Evolutionary conservation across 352 stramenopile species (phyloP).

Genomic region (Elongisporangium undulatum): DNA sequence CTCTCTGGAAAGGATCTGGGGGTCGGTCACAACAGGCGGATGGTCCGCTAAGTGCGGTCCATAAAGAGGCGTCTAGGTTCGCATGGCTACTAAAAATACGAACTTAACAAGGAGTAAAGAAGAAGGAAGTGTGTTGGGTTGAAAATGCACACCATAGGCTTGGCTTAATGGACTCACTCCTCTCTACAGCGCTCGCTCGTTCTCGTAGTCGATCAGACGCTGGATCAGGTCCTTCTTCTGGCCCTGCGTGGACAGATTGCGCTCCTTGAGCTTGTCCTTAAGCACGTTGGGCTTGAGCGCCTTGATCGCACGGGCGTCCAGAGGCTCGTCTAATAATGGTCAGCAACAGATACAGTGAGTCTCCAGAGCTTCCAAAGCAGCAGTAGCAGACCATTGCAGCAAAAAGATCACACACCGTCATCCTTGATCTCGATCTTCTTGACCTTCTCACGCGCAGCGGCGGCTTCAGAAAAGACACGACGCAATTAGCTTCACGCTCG

Average conservation of each 20-base stretch:
- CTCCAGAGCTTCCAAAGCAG: neutral
- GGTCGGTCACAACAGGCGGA: too few species aligned
- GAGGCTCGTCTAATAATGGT: conserved; percentile 44
- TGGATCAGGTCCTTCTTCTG: conserved; percentile 89
- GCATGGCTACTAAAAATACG: neutral
- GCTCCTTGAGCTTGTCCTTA: conserved; percentile 89
- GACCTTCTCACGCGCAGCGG: conserved; percentile 51
- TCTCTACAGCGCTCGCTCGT: conserved; percentile 78
- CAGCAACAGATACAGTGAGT: neutral
- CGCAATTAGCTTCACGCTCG: conserved; percentile 2
- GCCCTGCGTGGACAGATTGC: conserved; percentile 75
- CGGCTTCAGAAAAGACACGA: conserved; percentile 20
- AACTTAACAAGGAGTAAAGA: conserved; percentile 7
- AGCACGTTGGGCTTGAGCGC: conserved; percentile 81
- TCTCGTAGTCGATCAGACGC: conserved; percentile 86
- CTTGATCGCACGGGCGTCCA: conserved; percentile 84
- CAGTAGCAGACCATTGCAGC: neutral
- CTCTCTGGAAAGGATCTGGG: neutral
- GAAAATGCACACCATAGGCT: conserved; percentile 3
- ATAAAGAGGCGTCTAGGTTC: neutral
- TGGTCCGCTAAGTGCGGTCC: neutral
- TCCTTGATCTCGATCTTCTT: conserved; percentile 58
- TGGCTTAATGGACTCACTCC: conserved; percentile 2
- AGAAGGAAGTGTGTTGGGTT: neutral
- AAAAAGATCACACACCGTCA: conserved; percentile 32